Evolutionary conservation across 1,284 basidiomycete genomes (phyloP), one percentile per base, ranked within the genome.

Genomic region (Sutorius eximius): DNA sequence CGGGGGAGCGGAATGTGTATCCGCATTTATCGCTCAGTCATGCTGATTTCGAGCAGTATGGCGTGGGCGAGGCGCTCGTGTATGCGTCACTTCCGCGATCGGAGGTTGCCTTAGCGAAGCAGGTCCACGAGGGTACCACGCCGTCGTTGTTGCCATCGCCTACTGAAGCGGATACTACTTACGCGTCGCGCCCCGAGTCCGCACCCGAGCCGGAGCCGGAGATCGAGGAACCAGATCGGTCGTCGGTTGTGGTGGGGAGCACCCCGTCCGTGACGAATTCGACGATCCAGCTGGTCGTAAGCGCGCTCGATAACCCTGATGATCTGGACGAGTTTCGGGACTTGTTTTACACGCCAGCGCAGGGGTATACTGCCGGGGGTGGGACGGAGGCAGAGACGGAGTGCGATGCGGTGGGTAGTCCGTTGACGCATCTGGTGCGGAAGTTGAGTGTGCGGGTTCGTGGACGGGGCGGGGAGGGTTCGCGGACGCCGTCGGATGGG

Each of bases 281-380:
- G 65, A 68, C 67, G 5, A 37, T 76, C 62, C 57, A 69, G 64
- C 47, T 77, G 75, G 49, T 75, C 67, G 41, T 74, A 72, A 49
- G 73, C 61, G 48, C 73, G 52, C 67, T 87, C 41, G 80, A 81
- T 16, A 78, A 75, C 52, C 74, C 77, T 0, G 85, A 86, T 53
- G 86, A 88, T 59, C 74, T 89, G 6, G 84, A 87, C 27, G 77
- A 80, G 24, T 90, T 86, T 73, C 80, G 80, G 34, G 84, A 89
- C 62, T 72, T 90, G 12, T 90, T 90, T 70, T 89, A 86, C 63
- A 75, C 75, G 43, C 81, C 24, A 5, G 24, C 24, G 24, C 24
- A 27, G 24, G 24, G 24, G 24, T 5, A 27, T 27, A 27, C 24
- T 27, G 24, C 24, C 24, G 24, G 6, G 24, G 24, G 24, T 27